Percentiles rank a stretch among this genome's conserved stretches.
These are phyloP conservation scores for Ilex aquifolium DNA, from an alignment of 257 asterid genomes.

Conservation along the genomic window DNA sequence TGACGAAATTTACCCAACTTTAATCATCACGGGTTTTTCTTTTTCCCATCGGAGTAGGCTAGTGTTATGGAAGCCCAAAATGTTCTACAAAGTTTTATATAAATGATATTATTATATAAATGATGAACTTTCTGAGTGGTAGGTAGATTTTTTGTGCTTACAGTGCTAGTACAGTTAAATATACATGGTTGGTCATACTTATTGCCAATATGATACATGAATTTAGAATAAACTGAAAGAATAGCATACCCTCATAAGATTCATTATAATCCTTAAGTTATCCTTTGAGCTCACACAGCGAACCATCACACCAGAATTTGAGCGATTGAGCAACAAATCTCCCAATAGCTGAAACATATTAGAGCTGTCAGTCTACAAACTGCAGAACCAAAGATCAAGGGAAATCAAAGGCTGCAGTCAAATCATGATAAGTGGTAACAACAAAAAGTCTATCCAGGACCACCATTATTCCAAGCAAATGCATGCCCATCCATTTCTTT, in stretches of 20 bases:
- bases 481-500: too few species aligned
- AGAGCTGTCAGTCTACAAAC: background rate
- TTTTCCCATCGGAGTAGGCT: too few species aligned
- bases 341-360: slow-evolving; percentile 65
- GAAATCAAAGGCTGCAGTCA: too few species aligned
- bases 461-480: too few species aligned
- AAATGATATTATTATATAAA: too few species aligned
- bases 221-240: background rate
- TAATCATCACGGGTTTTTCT: too few species aligned
- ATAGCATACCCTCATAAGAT: slow-evolving; percentile 71
- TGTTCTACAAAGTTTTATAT: too few species aligned
- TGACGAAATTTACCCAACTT: background rate
- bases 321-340: slow-evolving; percentile 79
- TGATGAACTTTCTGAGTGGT: background rate
- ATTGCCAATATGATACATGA: background rate
- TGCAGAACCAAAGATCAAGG: too few species aligned
- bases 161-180: background rate
- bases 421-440: too few species aligned
- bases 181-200: background rate
- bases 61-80: too few species aligned
- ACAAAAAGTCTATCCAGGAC: too few species aligned
- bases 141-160: background rate
- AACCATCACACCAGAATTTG: slow-evolving; percentile 70
- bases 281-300: slow-evolving; percentile 73
- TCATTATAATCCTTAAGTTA: slow-evolving; percentile 73